Evolutionary conservation across 768 basidiomycete genomes (phyloP).

Genomic region (Tylopilus subfusipes): DNA sequence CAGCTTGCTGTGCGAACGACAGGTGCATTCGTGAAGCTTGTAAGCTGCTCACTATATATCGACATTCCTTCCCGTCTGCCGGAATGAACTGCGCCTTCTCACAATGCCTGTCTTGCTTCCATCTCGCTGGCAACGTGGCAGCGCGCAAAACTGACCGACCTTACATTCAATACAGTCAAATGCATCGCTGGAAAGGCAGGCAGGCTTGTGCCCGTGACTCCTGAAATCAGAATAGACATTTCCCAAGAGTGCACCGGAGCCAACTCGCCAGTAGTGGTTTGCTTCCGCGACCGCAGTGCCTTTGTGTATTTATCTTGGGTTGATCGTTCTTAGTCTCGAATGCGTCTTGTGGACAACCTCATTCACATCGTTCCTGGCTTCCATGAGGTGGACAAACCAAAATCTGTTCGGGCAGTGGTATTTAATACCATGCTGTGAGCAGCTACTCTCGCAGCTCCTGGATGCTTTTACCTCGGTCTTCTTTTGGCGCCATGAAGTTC

Average conservation of each 20-base stretch:
- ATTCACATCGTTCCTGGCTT: conserved; percentile 3
- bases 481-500: conserved; percentile 10
- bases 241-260: background rate
- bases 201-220: too few species aligned
- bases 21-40: too few species aligned
- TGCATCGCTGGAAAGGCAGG: too few species aligned
- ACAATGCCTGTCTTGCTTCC: too few species aligned
- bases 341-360: background rate
- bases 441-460: background rate
- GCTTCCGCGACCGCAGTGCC: conserved; percentile 3
- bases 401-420: conserved; percentile 6
- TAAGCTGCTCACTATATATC: too few species aligned
- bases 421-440: conserved; percentile 10
- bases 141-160: too few species aligned
- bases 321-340: background rate
- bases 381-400: conserved; percentile 1
- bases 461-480: background rate
- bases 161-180: too few species aligned
- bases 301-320: background rate
- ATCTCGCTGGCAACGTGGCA: too few species aligned
- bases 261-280: background rate
- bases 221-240: background rate
- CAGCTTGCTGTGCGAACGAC: too few species aligned
- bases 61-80: too few species aligned
- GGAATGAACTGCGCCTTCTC: too few species aligned